Evolutionary conservation across 805 yeast genomes (phyloP), one percentile per base, ranked within the genome.

Genomic region (Blastobotrys attinorum): DNA sequence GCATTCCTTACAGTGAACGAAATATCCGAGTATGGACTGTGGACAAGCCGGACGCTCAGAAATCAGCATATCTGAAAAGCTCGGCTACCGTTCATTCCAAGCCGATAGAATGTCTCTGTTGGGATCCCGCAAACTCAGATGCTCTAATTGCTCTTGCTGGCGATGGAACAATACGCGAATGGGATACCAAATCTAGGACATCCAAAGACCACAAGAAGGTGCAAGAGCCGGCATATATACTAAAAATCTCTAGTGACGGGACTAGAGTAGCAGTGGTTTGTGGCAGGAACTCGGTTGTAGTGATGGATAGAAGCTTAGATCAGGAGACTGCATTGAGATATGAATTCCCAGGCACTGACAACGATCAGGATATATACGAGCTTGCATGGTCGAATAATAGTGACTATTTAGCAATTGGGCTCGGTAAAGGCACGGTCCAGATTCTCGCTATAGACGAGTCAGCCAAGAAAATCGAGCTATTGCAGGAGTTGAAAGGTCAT

Each of bases 41-140:
- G 3, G 65, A 60, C 16, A 50, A 70, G 29, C 67, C 72, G 2
- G 62, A 65, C 2, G 54, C 55, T 17, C 45, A 51, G 16, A 42
- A 37, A 3, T 57, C 67, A 2, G 43, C 58, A 1, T 56, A 62
- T 10, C 64, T 76, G 17, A 71, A 65, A 33, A 59, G 59, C n/a
- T n/a, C n/a, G n/a, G n/a, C n/a, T n/a, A 25, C 29, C 25, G 64
- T 72, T 2, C 79, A 75, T 48, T 46, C 50, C 2, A 58, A 59
- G 38, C 52, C 66, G 1, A 71, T 71, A 17, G 70, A 67, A 42
- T 48, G 65, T 18, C 46, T 77, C 6, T 51, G 69, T 2, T 77
- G 80, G 80, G 63, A 71, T 38, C 80, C 82, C 0, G 54, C 55
- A 16, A 55, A 64, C 22, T 74, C 75, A 22, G 63, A 64, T 34